Evolutionary conservation across 169 alveolate species (phyloP).

Genomic region (Babesia bovis): DNA sequence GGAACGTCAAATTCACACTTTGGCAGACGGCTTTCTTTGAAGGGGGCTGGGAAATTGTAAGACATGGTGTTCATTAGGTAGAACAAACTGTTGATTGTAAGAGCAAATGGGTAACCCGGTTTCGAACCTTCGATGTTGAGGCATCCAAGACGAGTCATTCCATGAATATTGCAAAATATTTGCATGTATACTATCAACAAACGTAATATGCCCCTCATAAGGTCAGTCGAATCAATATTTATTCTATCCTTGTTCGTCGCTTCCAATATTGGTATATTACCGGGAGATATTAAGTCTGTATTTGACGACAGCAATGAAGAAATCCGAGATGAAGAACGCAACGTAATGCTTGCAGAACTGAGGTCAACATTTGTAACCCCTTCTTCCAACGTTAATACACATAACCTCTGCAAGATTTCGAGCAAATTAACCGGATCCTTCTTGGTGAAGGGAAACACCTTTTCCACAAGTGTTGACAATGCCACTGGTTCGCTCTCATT

Average conservation of each 20-base stretch:
- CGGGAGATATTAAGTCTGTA: not conserved
- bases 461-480: constrained; percentile 26
- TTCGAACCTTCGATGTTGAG: constrained; percentile 1
- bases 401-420: constrained; percentile 28
- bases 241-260: constrained; percentile 3
- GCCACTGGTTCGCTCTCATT: constrained; percentile 26
- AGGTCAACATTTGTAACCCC: constrained; percentile 26
- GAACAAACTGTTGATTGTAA: constrained; percentile 29
- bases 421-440: constrained; percentile 51
- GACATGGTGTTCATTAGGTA: constrained; percentile 44
- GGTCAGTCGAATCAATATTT: not conserved
- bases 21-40: not conserved
- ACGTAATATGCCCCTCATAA: constrained; percentile 20
- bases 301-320: constrained; percentile 1
- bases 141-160: constrained; percentile 19
- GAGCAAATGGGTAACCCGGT: constrained; percentile 45
- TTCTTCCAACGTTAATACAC: constrained; percentile 46
- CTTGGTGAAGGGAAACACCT: constrained; percentile 41
- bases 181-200: constrained; percentile 42
- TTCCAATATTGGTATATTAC: not conserved
- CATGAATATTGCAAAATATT: constrained; percentile 50
- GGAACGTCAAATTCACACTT: constrained; percentile 29
- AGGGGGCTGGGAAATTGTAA: constrained; percentile 60
- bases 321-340: constrained; percentile 13
- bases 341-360: constrained; percentile 4